Base-by-base conservation (phyloP, 192 early-diverging fungal genomes). In the Allomyces arbusculus region DNA sequence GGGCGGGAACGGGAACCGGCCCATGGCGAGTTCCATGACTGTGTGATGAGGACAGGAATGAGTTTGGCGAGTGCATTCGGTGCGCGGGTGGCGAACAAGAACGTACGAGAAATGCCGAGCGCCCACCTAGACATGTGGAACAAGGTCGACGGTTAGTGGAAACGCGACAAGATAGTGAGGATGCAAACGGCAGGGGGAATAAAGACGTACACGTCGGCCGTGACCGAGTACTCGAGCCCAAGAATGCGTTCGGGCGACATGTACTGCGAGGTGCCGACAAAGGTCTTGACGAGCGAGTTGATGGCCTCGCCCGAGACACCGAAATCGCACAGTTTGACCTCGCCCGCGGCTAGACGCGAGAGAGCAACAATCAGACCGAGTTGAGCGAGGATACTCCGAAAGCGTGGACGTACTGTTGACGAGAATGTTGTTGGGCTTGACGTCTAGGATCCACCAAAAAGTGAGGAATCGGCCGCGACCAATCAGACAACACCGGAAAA, bases 231-330 rank as follows among this genome's bases (percentile, higher is more conserved):
- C 67, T 81, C 80, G 61, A 82, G 77, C 70, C 87, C 88, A 26
- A 80, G 74, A 71, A 91, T 91, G 68, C 88, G 77, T 72, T 91
- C 88, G 22, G 89, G 87, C 77, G 84, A 85, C 87, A 91, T 91
- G 70, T 91, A 91, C 65, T 85, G 80, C 66, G 82, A 83, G 0
- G 89, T 91, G 33, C 87, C 89, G 20, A 91, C 87, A 81, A 91
- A 91, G 6, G 88, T 91, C 67, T 87, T 82, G 63, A 86, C 89
- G 33, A 89, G 82, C 24, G 87, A 91, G 74, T 84, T 86, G 68
- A 87, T 83, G 66, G 92, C 76, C 74, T 92, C 84, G 65, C 89
- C 88, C 63, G 87, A 90, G 25, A 98, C 93, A 24, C 95, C 95
- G 80, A 91, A 91, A 72, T 91, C 87, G 73, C 84, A 87, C 24